phyloP scores from a whole-genome alignment of 176 grass and related monocot species.

The maize (Zea mays) region DNA sequence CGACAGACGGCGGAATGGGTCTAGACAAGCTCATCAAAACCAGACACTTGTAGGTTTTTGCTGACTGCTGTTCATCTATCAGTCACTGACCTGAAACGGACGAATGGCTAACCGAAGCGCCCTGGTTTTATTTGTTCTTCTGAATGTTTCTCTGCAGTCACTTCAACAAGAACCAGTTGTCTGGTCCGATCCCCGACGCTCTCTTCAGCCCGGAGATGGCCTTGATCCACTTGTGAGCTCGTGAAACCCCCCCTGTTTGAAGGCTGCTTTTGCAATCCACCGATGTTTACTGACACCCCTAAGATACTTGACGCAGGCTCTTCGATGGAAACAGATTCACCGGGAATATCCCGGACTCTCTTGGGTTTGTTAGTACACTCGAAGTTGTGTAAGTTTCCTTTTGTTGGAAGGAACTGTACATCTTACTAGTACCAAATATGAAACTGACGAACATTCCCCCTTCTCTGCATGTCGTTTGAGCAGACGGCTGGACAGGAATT shows the following conservation, averaged over 20 bases:
- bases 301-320: slow-evolving; percentile 53
- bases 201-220: slow-evolving; percentile 84
- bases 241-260: slow-evolving; percentile 6
- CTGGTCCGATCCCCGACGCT: slow-evolving; percentile 69
- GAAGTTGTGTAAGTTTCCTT: slow-evolving; percentile 74
- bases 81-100: not conserved
- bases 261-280: not conserved
- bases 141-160: slow-evolving; percentile 60
- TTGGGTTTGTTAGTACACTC: slow-evolving; percentile 66
- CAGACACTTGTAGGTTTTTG: slow-evolving; percentile 77
- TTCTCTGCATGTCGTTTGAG: slow-evolving; percentile 34
- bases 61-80: slow-evolving; percentile 16
- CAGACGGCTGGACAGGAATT: slow-evolving; percentile 82
- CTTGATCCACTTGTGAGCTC: slow-evolving; percentile 82
- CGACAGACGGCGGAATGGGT: slow-evolving; percentile 52
- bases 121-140: not conserved
- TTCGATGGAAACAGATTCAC: slow-evolving; percentile 83
- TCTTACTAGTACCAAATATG: not conserved
- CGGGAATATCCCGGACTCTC: slow-evolving; percentile 68
- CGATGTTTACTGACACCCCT: not conserved
- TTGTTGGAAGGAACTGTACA: not conserved
- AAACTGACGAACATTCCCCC: not conserved
- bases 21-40: slow-evolving; percentile 72
- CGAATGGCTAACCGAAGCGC: not conserved
- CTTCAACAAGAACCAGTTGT: slow-evolving; percentile 88